A percentile compares a stretch with the other conserved stretches of the same genome.
phyloP scores from a whole-genome alignment of 2,329 filamentous ascomycete genomes.

The Periconia macrospinosa region DNA sequence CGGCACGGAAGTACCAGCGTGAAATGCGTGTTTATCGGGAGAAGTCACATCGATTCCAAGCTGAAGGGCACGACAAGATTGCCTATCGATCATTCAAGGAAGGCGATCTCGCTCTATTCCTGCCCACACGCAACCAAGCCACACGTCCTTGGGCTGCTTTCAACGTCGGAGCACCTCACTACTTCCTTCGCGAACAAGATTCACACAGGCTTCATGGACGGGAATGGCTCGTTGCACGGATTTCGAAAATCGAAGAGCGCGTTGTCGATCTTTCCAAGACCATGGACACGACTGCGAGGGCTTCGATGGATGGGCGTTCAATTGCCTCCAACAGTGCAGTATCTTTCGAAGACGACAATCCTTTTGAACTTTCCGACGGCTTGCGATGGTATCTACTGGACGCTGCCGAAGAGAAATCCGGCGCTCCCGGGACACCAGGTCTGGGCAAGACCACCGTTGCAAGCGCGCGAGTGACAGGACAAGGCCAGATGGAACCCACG shows the following conservation, averaged over 20 bases:
- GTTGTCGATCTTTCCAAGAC: constrained; percentile 90
- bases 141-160: constrained; percentile 97
- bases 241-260: constrained; percentile 86
- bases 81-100: constrained; percentile 96
- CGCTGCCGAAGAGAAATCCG: constrained; percentile 88
- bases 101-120: constrained; percentile 88
- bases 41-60: constrained; percentile 76
- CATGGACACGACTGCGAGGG: constrained; percentile 53
- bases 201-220: constrained; percentile 78
- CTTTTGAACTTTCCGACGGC: constrained; percentile 93
- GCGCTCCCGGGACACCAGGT: constrained; percentile 84
- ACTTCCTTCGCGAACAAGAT: constrained; percentile 93
- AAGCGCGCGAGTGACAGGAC: constrained; percentile 82
- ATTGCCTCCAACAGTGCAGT: constrained; percentile 56
- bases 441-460: constrained; percentile 90
- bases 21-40: constrained; percentile 87
- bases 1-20: constrained; percentile 89
- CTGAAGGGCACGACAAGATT: constrained; percentile 92
- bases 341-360: constrained; percentile 84
- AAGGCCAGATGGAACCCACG: constrained; percentile 62
- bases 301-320: constrained; percentile 48
- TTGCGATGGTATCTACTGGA: constrained; percentile 96
- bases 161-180: constrained; percentile 96
- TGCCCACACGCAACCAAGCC: constrained; percentile 91
- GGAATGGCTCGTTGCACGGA: constrained; percentile 96